Base-by-base conservation (phyloP, 2,329 filamentous ascomycete species). In the Neonectria hederae region DNA sequence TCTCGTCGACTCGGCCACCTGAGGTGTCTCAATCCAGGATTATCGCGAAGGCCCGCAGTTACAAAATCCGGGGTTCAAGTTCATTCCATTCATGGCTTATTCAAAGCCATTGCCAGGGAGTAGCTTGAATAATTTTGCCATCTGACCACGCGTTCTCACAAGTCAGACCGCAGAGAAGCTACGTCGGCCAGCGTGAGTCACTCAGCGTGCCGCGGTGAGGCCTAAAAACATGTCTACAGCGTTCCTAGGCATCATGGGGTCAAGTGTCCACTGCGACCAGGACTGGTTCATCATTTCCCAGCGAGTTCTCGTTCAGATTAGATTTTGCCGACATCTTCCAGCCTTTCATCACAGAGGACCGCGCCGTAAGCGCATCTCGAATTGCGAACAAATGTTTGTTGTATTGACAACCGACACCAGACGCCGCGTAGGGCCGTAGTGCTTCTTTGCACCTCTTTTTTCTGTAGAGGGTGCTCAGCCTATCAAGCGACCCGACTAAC, bases 331-430 rank as follows among this genome's bases (percentile, higher is more conserved):
- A 5, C 40, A 30, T 42, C 2, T 46, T 48, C 24, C 62, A 38
- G 3, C 13, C 19, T 21, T 17, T 40, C 42, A 17, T 46, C 66
- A 69, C 48, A 19, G 8, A 35, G 48, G n/a, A 14, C 28, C 48
- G 28, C 48, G 28, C 48, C 26, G 11, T 21, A 28, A 32, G 26
- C 26, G 46, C 46, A 19, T 49, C 46, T 64, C 26, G 62, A 38
- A 60, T 66, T 65, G 75, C 71, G 72, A 74, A 76, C 71, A 74
- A 76, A 76, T 76, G 70, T 74, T 69, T 76, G 70, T 78, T 79
- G 68, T 77, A 79, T 80, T 80, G 76, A 80, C 74, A 74, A 78
- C 79, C 73, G 77, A 80, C 78, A 79, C 79, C 78, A 72, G 77
- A 80, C 79, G 79, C 79, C 78, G 72, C 75, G 73, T 75, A 70